phyloP scores from a whole-genome alignment of 495 filamentous ascomycete species.

The Chaetomium fimeti region DNA sequence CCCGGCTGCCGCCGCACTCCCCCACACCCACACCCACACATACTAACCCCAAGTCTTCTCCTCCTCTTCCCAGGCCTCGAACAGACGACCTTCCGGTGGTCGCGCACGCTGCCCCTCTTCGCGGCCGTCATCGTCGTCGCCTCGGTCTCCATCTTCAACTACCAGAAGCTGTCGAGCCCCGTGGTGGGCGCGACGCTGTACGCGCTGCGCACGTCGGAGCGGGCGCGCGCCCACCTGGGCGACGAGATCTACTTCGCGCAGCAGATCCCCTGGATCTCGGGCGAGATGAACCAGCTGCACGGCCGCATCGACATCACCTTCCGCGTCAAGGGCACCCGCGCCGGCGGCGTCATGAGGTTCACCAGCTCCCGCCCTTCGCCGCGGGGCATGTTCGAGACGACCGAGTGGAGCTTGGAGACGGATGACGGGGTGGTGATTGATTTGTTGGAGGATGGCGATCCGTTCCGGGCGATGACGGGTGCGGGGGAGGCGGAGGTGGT shows the following conservation, averaged over 20 bases:
- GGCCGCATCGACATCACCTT: constrained; percentile 86
- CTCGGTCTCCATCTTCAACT: constrained; percentile 91
- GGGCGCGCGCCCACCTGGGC: constrained; percentile 73
- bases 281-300: constrained; percentile 90
- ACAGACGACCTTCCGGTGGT: constrained; percentile 41
- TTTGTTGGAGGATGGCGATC: constrained; percentile 63
- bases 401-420: constrained; percentile 72
- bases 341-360: constrained; percentile 74
- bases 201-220: constrained; percentile 74
- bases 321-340: constrained; percentile 78
- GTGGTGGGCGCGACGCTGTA: constrained; percentile 86
- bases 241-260: constrained; percentile 90
- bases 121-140: constrained; percentile 58
- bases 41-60: too few species aligned
- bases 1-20: background rate
- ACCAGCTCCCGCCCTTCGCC: constrained; percentile 69
- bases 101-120: constrained; percentile 55
- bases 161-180: constrained; percentile 83
- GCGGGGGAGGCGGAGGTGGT: constrained; percentile 19
- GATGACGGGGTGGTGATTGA: constrained; percentile 65
- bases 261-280: constrained; percentile 89
- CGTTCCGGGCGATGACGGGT: constrained; percentile 51
- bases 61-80: constrained; percentile 34
- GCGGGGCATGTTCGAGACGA: constrained; percentile 70
- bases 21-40: background rate